These are phyloP conservation scores for Serendipita indica DNA, from an alignment of 768 basidiomycete species.

Conservation along the genomic window DNA sequence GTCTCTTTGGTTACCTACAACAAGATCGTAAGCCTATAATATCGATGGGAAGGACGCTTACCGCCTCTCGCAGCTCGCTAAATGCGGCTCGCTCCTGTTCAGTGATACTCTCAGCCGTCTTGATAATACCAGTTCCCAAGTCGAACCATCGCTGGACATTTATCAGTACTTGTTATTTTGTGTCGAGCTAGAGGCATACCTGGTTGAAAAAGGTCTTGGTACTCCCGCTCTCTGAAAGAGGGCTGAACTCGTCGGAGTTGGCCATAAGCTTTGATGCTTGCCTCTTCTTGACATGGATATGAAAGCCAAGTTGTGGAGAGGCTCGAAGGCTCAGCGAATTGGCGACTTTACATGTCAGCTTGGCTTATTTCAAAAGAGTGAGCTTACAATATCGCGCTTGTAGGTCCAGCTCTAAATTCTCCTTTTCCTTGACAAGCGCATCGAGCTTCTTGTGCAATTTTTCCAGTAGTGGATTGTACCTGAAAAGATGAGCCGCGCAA, in stretches of 20 bases:
- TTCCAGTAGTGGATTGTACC: background rate
- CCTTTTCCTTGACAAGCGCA: background rate
- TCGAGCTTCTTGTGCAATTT: background rate
- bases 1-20: conserved; percentile 48
- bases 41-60: conserved; percentile 18
- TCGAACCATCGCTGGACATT: conserved; percentile 55
- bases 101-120: conserved; percentile 37
- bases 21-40: background rate
- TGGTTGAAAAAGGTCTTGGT: conserved; percentile 57
- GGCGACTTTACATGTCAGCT: conserved; percentile 32
- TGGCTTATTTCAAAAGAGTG: background rate
- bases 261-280: conserved; percentile 35
- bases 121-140: conserved; percentile 53
- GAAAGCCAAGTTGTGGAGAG: conserved; percentile 53
- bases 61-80: conserved; percentile 51
- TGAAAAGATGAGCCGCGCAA: background rate
- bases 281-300: conserved; percentile 58
- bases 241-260: conserved; percentile 34
- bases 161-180: background rate
- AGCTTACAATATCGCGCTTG: background rate
- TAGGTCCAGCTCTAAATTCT: conserved; percentile 1
- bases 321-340: conserved; percentile 61
- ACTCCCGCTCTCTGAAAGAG: conserved; percentile 45
- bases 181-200: conserved; percentile 23
- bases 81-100: conserved; percentile 61